Conservation (phyloP, 2,329 filamentous ascomycete genomes). For the Ascocoryne sarcoides region DNA sequence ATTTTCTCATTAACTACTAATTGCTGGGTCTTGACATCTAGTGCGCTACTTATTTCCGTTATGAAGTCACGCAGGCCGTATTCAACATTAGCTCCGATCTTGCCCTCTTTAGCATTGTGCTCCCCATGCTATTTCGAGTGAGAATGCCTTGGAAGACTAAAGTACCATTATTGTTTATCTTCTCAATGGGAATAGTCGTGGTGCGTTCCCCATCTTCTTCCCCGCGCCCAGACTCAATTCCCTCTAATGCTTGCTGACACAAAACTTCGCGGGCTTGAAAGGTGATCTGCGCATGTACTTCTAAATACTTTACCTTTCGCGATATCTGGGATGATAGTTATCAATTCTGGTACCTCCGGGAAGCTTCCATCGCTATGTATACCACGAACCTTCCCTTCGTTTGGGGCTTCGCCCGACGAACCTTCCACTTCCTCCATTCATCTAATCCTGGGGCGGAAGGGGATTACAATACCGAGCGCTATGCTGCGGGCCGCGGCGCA, state of each 20-base stretch:
- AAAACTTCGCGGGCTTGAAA: neutral
- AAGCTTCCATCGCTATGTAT: conserved; percentile 40
- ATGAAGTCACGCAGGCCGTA: conserved; percentile 45
- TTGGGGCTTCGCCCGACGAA: conserved; percentile 27
- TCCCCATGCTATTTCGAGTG: conserved; percentile 42
- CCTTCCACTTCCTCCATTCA: conserved; percentile 1
- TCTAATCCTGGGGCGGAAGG: too few species aligned
- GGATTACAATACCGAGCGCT: neutral
- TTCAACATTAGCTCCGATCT: conserved; percentile 50
- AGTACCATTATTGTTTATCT: conserved; percentile 36
- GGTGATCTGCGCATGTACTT: conserved; percentile 3
- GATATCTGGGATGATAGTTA: conserved; percentile 10
- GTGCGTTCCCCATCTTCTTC: conserved; percentile 18
- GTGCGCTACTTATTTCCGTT: conserved; percentile 45
- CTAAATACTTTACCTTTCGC: conserved; percentile 4
- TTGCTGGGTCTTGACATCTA: too few species aligned
- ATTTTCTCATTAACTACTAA: too few species aligned
- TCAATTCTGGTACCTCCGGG: conserved; percentile 39
- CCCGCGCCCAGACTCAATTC: too few species aligned
- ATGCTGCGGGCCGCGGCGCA: neutral
- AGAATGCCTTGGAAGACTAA: conserved; percentile 41
- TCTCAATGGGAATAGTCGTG: conserved; percentile 36
- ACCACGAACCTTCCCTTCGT: conserved; percentile 42
- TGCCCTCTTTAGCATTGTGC: conserved; percentile 45
- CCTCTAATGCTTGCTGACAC: neutral